Base-by-base conservation (phyloP, 2,329 filamentous ascomycete genomes). In the Zymoseptoria passerinii region DNA sequence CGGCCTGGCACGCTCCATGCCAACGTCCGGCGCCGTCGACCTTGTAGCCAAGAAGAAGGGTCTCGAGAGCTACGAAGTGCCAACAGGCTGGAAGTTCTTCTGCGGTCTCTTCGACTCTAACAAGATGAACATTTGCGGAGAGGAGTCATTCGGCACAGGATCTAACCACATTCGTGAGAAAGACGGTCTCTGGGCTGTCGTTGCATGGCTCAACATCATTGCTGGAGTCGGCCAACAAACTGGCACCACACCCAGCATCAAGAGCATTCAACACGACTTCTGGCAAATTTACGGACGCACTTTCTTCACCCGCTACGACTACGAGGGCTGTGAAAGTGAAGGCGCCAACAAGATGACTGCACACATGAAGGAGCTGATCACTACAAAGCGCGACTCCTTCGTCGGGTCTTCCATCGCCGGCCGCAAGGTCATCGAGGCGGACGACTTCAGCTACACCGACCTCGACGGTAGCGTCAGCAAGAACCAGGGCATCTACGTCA, bases 141-240 rank as follows among this genome's bases (percentile, higher is more conserved):
- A 99, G 78, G 94, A 99, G 82, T 94, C 89, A 65, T 99, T 99
- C 75, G 94, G 94, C 66, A 99, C 94, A 9, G 94, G 94, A 48
- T 95, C 89, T 76, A 96, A 99, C 80, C 94, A 99, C 77, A 96
- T 99, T 72, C 90, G 94, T 68, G 94, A 99, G 80, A 99, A 99
- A 83, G 94, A 99, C 71, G 94, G 94, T 62, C 83, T 99, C 49
- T 99, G 94, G 94, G 94, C 94, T 61, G 84, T 99, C 62, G 88
- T 96, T 56, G 94, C 94, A 29, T 99, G 94, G 94, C 80, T 99
- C 69, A 99, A 99, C 81, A 96, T 99, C 75, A 95, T 99, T 69
- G 94, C 94, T 61, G 92, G 90, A 65, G 85, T 97, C 52, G 92
- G 92, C 64, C 86, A 94, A 73, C 82, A 90, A 74, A 87, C 89